These are phyloP conservation scores for Paramecium biaurelia DNA, from an alignment of 73 alveolate genomes.

Conservation along the genomic window DNA sequence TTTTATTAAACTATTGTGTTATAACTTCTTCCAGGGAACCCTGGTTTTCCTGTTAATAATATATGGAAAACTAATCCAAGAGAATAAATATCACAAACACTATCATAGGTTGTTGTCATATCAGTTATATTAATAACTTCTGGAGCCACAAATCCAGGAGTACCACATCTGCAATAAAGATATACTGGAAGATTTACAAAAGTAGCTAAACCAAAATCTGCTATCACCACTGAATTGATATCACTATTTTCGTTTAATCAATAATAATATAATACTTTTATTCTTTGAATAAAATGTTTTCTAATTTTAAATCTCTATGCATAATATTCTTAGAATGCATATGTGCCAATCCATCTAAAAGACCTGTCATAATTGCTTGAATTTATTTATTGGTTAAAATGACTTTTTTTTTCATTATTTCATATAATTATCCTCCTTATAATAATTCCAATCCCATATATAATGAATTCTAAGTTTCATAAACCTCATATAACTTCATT, in stretches of 20 bases:
- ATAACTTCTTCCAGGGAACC: constrained; percentile 46
- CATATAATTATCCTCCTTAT: constrained; percentile 62
- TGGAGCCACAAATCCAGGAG: constrained; percentile 68
- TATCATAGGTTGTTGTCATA: constrained; percentile 60
- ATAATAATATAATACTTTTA: neutral
- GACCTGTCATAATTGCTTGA: constrained; percentile 51
- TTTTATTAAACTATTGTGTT: constrained; percentile 39
- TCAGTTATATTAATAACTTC: constrained; percentile 64
- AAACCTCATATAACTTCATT: constrained; percentile 57
- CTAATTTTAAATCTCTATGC: constrained; percentile 63
- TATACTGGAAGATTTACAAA: constrained; percentile 44
- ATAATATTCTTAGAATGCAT: constrained; percentile 59
- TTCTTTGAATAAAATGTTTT: constrained; percentile 54
- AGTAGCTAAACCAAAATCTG: constrained; percentile 64
- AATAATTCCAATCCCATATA: constrained; percentile 60
- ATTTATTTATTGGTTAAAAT: constrained; percentile 18
- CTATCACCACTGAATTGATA: constrained; percentile 55
- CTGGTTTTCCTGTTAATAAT: constrained; percentile 47
- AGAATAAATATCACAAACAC: constrained; percentile 63
- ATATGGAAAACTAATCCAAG: constrained; percentile 65
- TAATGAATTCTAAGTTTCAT: constrained; percentile 59
- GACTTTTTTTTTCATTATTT: constrained; percentile 51
- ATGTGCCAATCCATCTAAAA: constrained; percentile 58
- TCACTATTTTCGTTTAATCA: neutral
- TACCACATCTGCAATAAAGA: constrained; percentile 64